phyloP scores from a whole-genome alignment of 1,284 basidiomycete genomes.

The Fomitopsis schrenkii region DNA sequence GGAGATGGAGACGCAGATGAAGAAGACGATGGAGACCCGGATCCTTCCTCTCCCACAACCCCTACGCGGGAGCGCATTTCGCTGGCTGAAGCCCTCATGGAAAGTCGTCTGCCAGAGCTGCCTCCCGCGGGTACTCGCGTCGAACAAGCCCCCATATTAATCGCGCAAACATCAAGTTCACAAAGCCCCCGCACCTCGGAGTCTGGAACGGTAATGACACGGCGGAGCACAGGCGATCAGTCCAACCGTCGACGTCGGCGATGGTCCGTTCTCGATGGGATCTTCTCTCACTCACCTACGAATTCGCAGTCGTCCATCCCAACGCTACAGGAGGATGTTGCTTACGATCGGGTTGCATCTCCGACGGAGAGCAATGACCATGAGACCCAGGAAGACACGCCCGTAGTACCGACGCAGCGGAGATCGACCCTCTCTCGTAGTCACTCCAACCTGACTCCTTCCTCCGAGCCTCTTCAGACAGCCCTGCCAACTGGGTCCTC shows the following conservation, averaged over 20 bases:
- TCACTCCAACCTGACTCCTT: constrained; percentile 20
- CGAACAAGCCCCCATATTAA: constrained; percentile 63
- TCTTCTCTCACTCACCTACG: constrained; percentile 30
- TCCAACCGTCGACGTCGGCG: constrained; percentile 40
- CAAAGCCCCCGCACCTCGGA: constrained; percentile 47
- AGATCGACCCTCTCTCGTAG: constrained; percentile 4
- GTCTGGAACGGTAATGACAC: constrained; percentile 30
- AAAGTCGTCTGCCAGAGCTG: constrained; percentile 71
- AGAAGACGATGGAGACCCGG: constrained; percentile 52
- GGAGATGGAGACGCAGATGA: constrained; percentile 57
- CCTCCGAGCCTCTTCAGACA: constrained; percentile 10
- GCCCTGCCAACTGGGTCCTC: constrained; percentile 12
- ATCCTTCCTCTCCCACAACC: constrained; percentile 26
- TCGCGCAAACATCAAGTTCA: constrained; percentile 44
- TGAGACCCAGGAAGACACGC: constrained; percentile 20
- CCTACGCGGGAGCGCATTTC: constrained; percentile 57
- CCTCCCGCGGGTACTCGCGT: constrained; percentile 64
- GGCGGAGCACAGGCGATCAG: constrained; percentile 26
- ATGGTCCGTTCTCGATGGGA: constrained; percentile 51
- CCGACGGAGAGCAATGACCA: constrained; percentile 12
- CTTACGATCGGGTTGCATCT: constrained; percentile 18
- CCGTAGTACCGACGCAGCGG: constrained; percentile 17
- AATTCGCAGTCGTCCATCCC: constrained; percentile 22
- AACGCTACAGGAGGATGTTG: constrained; percentile 17
- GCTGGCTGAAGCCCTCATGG: constrained; percentile 66